These are phyloP conservation scores for Nicotiana noctiflora DNA, from an alignment of 257 asterid species.

Conservation along the genomic window DNA sequence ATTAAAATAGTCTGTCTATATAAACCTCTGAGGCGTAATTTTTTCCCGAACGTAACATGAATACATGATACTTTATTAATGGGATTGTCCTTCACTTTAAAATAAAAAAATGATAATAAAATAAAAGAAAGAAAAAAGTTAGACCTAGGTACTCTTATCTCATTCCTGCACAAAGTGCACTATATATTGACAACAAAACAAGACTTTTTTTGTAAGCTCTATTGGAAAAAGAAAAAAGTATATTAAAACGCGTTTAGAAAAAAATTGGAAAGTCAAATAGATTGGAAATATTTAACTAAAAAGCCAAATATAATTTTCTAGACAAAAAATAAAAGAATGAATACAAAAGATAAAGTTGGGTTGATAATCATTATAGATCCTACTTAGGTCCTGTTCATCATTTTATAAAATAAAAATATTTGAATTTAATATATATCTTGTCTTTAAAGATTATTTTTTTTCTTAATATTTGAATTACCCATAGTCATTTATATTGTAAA, in stretches of 20 bases:
- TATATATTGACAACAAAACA: conserved; percentile 1
- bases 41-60: rapidly evolving
- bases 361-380: no score
- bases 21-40: rapidly evolving
- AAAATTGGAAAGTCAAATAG: not conserved
- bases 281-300: not conserved
- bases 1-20: no score
- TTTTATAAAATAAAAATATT: no score
- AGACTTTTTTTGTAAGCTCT: not conserved
- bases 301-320: not conserved
- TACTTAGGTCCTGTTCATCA: not conserved
- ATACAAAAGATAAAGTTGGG: no score
- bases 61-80: no score
- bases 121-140: not conserved
- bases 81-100: no score
- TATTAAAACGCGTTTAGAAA: conserved; percentile 6
- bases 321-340: not conserved
- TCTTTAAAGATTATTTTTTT: no score
- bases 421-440: no score
- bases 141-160: not conserved
- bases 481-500: no score
- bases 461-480: no score
- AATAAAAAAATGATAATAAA: no score
- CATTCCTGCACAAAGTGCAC: not conserved
- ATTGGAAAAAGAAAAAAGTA: not conserved